Evolutionary conservation across 164 flowering plant genomes (phyloP), one percentile per base, ranked within the genome.

Genomic region (Dillenia turbinata): DNA sequence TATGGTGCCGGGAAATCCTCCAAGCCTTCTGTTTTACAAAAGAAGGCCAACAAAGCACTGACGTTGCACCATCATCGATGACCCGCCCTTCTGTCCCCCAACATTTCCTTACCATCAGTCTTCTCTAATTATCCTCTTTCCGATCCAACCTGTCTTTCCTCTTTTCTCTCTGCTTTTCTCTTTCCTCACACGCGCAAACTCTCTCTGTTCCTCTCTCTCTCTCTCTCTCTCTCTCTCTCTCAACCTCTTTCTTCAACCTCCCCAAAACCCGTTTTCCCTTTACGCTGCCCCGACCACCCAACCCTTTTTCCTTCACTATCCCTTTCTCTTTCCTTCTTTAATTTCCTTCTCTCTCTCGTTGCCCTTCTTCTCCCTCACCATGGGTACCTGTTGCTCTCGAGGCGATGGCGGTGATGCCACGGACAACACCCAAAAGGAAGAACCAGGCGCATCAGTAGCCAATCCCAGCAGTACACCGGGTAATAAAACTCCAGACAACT

Each of bases 311-410:
- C 26, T 9, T 2, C 16, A 48, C 46, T 54, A 61, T 44, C 15
- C 40, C 22, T 19, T 19, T 19, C 22, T 19, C 22, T 19, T 19
- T 19, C 22, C 22, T 1, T 19, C 22, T 1, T 19, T 19, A 19
- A 19, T 19, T 19, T 19, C 1, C 22, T 19, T 19, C 22, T 19
- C 22, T 19, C 22, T 19, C 22, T 19, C 52, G 49, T 46, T 19
- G 22, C 54, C 22, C 40, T 50, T 49, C 17, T 51, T 44, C 58
- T 59, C 69, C 59, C 56, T 61, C 51, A 19, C 67, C 64, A 83
- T 86, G 92, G 92, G 92, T 48, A 84, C 75, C 63, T 84, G 87
- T 68, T 86, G 86, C 77, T 74, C 87, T 60, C 71, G 63, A 7
- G 77, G 74, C 45, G 67, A 63, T 54, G 15, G 45, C 12, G 52